phyloP scores from a whole-genome alignment of 257 asterid species.

The Scutellaria barbata region DNA sequence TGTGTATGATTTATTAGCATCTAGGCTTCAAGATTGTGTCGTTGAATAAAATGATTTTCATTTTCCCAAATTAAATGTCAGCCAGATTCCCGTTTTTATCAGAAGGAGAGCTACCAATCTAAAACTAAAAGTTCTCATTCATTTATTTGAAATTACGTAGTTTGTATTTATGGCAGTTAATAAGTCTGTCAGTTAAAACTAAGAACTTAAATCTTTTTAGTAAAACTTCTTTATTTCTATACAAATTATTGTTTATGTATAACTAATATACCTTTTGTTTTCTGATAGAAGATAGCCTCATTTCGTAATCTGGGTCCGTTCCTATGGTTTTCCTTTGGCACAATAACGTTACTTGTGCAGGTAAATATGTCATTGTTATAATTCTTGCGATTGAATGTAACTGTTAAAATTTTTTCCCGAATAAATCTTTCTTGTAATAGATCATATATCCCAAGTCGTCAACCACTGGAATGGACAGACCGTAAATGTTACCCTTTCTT shows the following conservation, averaged over 20 bases:
- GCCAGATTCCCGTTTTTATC: not conserved
- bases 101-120: slow-evolving; percentile 10
- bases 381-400: not conserved
- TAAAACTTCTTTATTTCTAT: not conserved
- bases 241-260: not conserved
- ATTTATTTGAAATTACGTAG: not conserved
- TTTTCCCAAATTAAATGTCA: slow-evolving; percentile 1
- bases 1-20: not conserved
- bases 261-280: slow-evolving; percentile 4
- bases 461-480: no score
- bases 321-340: slow-evolving; percentile 53
- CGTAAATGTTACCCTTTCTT: not conserved
- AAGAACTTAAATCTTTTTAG: not conserved
- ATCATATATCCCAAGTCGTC: no score
- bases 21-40: not conserved
- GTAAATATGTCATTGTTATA: slow-evolving; percentile 25
- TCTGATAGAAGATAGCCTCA: slow-evolving; percentile 30
- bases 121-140: slow-evolving; percentile 16
- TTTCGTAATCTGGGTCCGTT: slow-evolving; percentile 40
- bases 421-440: no score
- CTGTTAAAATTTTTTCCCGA: no score
- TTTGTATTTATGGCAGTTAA: slow-evolving; percentile 8
- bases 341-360: slow-evolving; percentile 48
- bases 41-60: not conserved
- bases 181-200: not conserved